phyloP scores from a whole-genome alignment of 331 rosid species.

The Prunus yedoensis region DNA sequence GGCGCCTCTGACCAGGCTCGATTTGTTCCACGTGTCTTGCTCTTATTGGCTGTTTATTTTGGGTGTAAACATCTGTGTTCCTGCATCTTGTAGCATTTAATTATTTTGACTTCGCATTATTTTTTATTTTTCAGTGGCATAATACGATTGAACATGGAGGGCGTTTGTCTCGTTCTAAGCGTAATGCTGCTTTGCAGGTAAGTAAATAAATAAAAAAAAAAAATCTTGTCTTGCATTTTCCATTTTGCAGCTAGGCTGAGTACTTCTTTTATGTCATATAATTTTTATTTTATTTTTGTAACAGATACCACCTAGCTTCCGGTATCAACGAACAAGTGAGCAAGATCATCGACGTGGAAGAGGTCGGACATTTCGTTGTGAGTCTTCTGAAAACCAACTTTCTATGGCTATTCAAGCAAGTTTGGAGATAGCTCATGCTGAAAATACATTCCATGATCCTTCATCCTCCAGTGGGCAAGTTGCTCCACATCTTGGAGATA shows the following conservation, averaged over 20 bases:
- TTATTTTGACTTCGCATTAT: constrained; percentile 2
- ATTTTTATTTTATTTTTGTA: too few species aligned
- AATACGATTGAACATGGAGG: constrained; percentile 91
- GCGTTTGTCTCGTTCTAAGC: constrained; percentile 86
- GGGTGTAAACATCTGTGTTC: too few species aligned
- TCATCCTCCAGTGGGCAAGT: constrained; percentile 49
- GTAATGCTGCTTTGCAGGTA: constrained; percentile 97
- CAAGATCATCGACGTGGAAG: constrained; percentile 74
- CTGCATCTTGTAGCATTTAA: background rate
- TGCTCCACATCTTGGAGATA: constrained; percentile 40
- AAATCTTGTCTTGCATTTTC: background rate
- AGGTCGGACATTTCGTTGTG: constrained; percentile 61
- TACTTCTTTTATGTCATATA: too few species aligned
- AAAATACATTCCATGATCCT: constrained; percentile 37
- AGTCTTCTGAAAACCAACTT: constrained; percentile 67
- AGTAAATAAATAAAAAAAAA: too few species aligned
- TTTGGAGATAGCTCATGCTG: constrained; percentile 65
- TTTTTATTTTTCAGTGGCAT: constrained; percentile 62
- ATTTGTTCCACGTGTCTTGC: too few species aligned
- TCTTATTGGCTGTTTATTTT: too few species aligned
- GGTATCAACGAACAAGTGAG: too few species aligned
- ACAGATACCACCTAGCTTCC: constrained; percentile 95
- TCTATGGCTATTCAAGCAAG: constrained; percentile 87
- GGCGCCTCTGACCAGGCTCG: too few species aligned
- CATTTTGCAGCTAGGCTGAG: background rate